Conservation (phyloP, 495 filamentous ascomycete genomes). For the Xylaria castorea region DNA sequence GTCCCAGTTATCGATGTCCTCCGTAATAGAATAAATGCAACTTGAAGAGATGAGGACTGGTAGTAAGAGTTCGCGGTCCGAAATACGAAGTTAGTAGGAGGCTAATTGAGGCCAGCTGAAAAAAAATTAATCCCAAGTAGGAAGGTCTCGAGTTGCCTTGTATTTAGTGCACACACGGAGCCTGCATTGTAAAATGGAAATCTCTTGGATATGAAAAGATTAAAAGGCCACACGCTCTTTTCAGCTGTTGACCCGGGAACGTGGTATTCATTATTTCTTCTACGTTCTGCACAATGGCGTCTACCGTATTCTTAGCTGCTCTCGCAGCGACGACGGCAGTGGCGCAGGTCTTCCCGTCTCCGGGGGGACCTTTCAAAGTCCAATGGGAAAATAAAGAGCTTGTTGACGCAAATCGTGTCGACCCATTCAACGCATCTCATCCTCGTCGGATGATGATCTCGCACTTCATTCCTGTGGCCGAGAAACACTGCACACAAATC, state of each 20-base stretch:
- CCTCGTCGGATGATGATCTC: slow-evolving; percentile 24
- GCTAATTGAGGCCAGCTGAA: slow-evolving; percentile 4
- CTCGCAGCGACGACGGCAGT: slow-evolving; percentile 8
- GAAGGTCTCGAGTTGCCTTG: slow-evolving; percentile 9
- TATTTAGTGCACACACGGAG: neutral
- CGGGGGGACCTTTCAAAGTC: slow-evolving; percentile 9
- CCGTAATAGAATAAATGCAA: neutral
- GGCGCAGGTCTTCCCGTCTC: slow-evolving; percentile 19
- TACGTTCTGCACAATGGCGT: slow-evolving; percentile 3
- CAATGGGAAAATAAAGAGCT: slow-evolving; percentile 24
- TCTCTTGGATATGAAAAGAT: neutral
- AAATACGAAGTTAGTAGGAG: slow-evolving; percentile 5
- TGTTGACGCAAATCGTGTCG: slow-evolving; percentile 16
- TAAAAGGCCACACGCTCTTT: neutral
- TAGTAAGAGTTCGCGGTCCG: neutral
- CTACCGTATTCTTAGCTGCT: neutral
- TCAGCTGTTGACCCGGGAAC: neutral
- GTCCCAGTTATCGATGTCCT: neutral
- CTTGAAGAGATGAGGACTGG: neutral
- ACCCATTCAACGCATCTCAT: slow-evolving; percentile 20
- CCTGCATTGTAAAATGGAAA: neutral
- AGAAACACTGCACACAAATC: neutral
- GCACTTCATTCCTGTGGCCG: slow-evolving; percentile 15
- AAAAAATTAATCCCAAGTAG: slow-evolving; percentile 20
- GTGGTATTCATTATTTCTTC: neutral